Evolutionary conservation across 495 filamentous ascomycete genomes (phyloP).

Genomic region (Aspergillus nidulans): DNA sequence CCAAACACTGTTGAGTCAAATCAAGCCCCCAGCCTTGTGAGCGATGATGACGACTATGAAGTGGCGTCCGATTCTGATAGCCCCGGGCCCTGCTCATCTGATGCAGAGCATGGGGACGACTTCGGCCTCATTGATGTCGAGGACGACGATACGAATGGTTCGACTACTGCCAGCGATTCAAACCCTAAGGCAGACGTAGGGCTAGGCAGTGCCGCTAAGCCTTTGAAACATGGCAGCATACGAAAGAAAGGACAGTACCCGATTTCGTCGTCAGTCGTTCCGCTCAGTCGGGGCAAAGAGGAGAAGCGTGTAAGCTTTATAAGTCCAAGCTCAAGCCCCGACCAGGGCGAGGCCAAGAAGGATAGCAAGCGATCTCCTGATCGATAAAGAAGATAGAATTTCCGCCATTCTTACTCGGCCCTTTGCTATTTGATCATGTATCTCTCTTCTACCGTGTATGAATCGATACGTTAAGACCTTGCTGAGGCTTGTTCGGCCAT

Average conservation of each 20-base stretch:
- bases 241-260: slow-evolving; percentile 43
- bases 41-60: slow-evolving; percentile 75
- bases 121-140: slow-evolving; percentile 52
- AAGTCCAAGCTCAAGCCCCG: slow-evolving; percentile 30
- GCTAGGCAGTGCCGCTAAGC: slow-evolving; percentile 38
- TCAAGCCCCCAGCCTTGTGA: slow-evolving; percentile 77
- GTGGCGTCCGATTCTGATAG: slow-evolving; percentile 49
- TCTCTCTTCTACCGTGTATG: slow-evolving; percentile 17
- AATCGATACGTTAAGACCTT: slow-evolving; percentile 6
- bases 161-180: slow-evolving; percentile 29
- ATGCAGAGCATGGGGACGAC: slow-evolving; percentile 41
- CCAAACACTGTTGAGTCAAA: slow-evolving; percentile 78
- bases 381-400: slow-evolving; percentile 19
- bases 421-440: slow-evolving; percentile 4
- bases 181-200: slow-evolving; percentile 38
- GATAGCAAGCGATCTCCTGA: slow-evolving; percentile 8
- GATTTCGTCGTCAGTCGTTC: slow-evolving; percentile 39
- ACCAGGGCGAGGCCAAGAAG: slow-evolving; percentile 21
- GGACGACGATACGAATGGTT: slow-evolving; percentile 38
- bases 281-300: slow-evolving; percentile 35
- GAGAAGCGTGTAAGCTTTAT: slow-evolving; percentile 48
- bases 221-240: slow-evolving; percentile 37
- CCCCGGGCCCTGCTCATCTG: slow-evolving; percentile 37
- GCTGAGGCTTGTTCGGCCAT: neutral
- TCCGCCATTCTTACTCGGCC: slow-evolving; percentile 2